Conservation (phyloP, 352 stramenopile genomes). For the Globisporangium yorkense region DNA sequence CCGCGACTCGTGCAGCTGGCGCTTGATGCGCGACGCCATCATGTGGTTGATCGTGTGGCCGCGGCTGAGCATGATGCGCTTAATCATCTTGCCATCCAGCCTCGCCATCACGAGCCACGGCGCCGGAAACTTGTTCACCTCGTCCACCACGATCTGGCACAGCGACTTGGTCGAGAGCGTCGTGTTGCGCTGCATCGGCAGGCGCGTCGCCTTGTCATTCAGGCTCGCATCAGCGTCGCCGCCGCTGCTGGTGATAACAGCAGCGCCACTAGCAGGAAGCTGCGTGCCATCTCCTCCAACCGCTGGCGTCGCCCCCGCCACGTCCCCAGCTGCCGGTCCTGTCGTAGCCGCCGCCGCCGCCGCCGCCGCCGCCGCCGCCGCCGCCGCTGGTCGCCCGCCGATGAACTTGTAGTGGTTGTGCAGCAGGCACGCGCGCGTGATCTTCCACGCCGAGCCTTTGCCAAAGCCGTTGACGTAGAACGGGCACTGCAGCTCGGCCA, state of each 20-base stretch:
- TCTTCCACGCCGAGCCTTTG: slow-evolving; percentile 58
- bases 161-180: slow-evolving; percentile 75
- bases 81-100: slow-evolving; percentile 70
- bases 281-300: neutral
- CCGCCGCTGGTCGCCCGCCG: slow-evolving; percentile 30
- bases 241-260: neutral
- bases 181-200: slow-evolving; percentile 59
- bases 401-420: slow-evolving; percentile 88
- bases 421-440: slow-evolving; percentile 66
- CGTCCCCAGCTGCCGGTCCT: neutral
- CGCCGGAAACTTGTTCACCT: slow-evolving; percentile 56
- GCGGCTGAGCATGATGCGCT: slow-evolving; percentile 56
- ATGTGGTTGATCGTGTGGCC: slow-evolving; percentile 80
- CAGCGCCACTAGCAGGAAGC: neutral
- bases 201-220: neutral
- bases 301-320: neutral
- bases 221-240: neutral
- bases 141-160: slow-evolving; percentile 66
- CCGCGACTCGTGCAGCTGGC: slow-evolving; percentile 55
- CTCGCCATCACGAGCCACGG: slow-evolving; percentile 56
- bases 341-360: neutral
- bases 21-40: slow-evolving; percentile 79
- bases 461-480: slow-evolving; percentile 84
- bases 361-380: too few relatives aligned
- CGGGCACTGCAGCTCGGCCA: slow-evolving; percentile 48